Evolutionary conservation across 208 protist genomes (phyloP).

Genomic region (Acanthamoeba royreba): DNA sequence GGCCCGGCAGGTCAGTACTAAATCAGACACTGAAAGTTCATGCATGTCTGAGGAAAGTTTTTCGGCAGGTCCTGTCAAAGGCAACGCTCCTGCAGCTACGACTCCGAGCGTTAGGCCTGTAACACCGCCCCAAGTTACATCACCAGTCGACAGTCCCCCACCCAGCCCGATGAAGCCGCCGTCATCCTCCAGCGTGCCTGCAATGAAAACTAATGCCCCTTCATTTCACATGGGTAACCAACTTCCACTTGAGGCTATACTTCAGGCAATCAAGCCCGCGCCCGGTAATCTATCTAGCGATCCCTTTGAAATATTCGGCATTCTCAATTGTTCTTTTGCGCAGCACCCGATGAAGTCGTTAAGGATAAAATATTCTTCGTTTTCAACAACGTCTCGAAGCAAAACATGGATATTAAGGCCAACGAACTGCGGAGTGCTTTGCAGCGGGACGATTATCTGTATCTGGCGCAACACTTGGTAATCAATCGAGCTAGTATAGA

Average conservation of each 20-base stretch:
- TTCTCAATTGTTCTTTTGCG: background rate
- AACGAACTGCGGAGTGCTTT: constrained; percentile 56
- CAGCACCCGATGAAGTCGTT: constrained; percentile 49
- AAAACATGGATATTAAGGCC: constrained; percentile 80
- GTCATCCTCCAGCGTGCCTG: background rate
- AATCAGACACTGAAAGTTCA: background rate
- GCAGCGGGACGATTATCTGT: constrained; percentile 52
- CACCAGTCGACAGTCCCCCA: background rate
- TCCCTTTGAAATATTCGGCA: background rate
- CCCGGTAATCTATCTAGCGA: background rate
- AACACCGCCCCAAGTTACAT: background rate
- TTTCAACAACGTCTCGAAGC: constrained; percentile 85
- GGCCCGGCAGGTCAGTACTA: background rate
- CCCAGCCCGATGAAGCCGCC: background rate
- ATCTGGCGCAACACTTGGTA: constrained; percentile 94
- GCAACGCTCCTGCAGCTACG: background rate
- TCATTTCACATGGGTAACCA: constrained; percentile 32
- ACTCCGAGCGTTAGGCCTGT: no score
- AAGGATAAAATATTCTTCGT: constrained; percentile 87
- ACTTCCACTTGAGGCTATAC: constrained; percentile 12
- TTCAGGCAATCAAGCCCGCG: constrained; percentile 6
- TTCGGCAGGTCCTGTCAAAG: background rate
- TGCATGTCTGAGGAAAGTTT: background rate
- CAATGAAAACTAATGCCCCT: background rate
- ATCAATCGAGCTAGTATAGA: constrained; percentile 96